Base-by-base conservation (phyloP, 139 green algal species). In the Picochlorum sp. region DNA sequence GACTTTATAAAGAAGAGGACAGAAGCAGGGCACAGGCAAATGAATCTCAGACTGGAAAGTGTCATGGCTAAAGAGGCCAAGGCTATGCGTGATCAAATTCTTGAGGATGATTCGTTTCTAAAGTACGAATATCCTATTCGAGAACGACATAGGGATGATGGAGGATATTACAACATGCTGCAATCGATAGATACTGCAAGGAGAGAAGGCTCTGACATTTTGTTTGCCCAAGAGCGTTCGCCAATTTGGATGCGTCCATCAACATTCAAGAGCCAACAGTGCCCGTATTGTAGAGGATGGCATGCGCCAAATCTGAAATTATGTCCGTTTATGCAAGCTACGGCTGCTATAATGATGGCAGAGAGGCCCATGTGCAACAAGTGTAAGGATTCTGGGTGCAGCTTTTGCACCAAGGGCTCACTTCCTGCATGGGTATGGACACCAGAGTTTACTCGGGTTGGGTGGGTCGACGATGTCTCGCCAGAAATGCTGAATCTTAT, bases 271-370 rank as follows among this genome's bases (percentile, higher is more conserved):
- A 54, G 16, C 16, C 21, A 37, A 10, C 69, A 75, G 14, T 44
- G 69, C 1, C 21, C 3, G 14, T 16, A 8, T 6, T 50, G 61
- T 37, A 30, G 24, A 23, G n/a, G 34, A 20, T 66, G 34, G 37
- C 61, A 66, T 44, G 32, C 15, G 16, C 11, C 21, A 13, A 56
- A 15, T 56, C 14, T 41, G 1, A 44, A 37, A 21, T 20, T 15
- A 16, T 75, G 69, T 66, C 69, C 69, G 2, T 41, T 75, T 28
- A 26, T 56, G 15, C 62, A 71, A 45, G 59, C 65, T 38, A 62
- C 69, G 3, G 49, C 66, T 54, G 69, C 69, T 1, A 62, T 75
- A 52, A 28, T 38, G 8, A 38, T 47, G 41, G 14, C 44, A 28
- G 21, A 58, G 4, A 47, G 34, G 34, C 59, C 38, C 49, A 56